A percentile compares a stretch with the other conserved stretches of the same genome.
Evolutionary conservation across 768 basidiomycete species (phyloP).

Genomic region (Termitomyces sp.): DNA sequence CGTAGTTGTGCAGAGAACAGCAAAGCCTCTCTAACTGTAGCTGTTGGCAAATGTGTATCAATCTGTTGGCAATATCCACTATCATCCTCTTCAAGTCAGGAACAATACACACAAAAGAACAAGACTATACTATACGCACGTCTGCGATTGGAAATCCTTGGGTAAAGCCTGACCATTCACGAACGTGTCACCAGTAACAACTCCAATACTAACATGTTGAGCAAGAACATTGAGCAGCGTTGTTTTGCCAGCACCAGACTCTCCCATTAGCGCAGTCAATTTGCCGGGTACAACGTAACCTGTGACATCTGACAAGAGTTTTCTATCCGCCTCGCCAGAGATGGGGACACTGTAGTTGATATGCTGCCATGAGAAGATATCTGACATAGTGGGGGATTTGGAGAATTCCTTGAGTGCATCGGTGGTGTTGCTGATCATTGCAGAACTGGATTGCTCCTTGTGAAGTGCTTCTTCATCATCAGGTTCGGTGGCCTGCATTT

Average conservation of each 20-base stretch:
- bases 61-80: constrained; percentile 81
- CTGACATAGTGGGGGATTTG: too few species aligned
- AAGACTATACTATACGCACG: constrained; percentile 24
- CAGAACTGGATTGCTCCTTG: constrained; percentile 23
- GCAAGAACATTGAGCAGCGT: constrained; percentile 45
- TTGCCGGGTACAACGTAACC: constrained; percentile 78
- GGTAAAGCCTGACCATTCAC: constrained; percentile 40
- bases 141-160: constrained; percentile 47
- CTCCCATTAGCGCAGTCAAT: constrained; percentile 64
- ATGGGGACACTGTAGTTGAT: constrained; percentile 58
- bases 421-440: constrained; percentile 2
- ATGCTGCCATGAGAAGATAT: constrained; percentile 69
- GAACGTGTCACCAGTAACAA: constrained; percentile 34
- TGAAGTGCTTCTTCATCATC: constrained; percentile 31
- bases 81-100: not conserved
- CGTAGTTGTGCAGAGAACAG: constrained; percentile 77
- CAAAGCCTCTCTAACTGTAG: constrained; percentile 80
- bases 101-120: not conserved
- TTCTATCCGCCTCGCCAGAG: constrained; percentile 35
- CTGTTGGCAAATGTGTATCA: constrained; percentile 72
- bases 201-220: constrained; percentile 29
- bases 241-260: constrained; percentile 33
- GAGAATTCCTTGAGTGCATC: too few species aligned
- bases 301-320: constrained; percentile 66
- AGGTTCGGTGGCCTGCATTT: constrained; percentile 22